phyloP scores from a whole-genome alignment of 345 rosid genomes.

The Acer saccharum region DNA sequence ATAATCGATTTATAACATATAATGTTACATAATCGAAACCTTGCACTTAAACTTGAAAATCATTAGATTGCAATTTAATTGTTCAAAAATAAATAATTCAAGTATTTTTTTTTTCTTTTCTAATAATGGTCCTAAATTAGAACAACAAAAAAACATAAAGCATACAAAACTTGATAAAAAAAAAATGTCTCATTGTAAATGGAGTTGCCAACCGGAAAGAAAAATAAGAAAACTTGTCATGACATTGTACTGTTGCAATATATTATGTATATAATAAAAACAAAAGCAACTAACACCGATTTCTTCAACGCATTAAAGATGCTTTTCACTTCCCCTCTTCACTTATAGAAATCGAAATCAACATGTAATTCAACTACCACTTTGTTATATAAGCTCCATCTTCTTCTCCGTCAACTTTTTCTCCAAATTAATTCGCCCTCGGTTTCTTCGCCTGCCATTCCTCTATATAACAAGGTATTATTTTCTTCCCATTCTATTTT shows the following conservation, averaged over 20 bases:
- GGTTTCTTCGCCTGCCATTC: constrained; percentile 31
- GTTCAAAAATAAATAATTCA: too few species aligned
- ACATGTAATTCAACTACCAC: background rate
- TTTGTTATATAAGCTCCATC: constrained; percentile 17
- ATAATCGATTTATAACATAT: too few species aligned
- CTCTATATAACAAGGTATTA: constrained; percentile 25
- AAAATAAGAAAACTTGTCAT: constrained; percentile 2
- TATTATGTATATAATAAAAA: too few species aligned
- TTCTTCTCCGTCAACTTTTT: constrained; percentile 46
- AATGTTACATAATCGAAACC: too few species aligned
- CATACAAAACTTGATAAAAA: too few species aligned
- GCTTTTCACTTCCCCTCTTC: background rate
- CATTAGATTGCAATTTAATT: too few species aligned
- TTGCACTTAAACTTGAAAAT: too few species aligned
- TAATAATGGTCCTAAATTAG: too few species aligned
- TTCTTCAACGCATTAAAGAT: constrained; percentile 8
- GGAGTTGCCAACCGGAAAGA: background rate
- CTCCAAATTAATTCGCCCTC: constrained; percentile 21
- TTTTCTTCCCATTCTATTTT: background rate
- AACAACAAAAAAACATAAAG: too few species aligned
- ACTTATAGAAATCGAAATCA: background rate
- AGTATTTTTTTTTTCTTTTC: too few species aligned
- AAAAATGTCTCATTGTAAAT: background rate
- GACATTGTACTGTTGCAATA: background rate
- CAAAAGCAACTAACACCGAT: constrained; percentile 19